Evolutionary conservation across 2,329 filamentous ascomycete genomes (phyloP).

Genomic region (Phyllosticta capitalensis): DNA sequence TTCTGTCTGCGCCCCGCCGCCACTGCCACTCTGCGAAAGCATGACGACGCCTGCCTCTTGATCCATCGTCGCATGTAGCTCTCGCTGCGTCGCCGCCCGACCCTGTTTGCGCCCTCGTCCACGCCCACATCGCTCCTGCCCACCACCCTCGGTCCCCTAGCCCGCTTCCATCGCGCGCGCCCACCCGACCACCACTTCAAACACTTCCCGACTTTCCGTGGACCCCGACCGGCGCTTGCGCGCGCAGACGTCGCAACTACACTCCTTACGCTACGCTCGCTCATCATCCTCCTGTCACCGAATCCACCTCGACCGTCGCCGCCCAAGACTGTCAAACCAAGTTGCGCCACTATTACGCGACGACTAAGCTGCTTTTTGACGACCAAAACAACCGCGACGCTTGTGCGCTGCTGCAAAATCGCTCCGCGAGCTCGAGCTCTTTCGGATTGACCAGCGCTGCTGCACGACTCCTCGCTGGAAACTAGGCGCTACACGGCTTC

Average conservation of each 20-base stretch:
- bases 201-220: not conserved
- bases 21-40: not conserved
- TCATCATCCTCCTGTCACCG: conserved; percentile 1
- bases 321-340: not conserved
- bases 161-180: conserved; percentile 6
- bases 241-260: conserved; percentile 9
- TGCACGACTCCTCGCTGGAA: not conserved
- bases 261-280: conserved; percentile 8
- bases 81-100: conserved; percentile 4
- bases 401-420: not conserved
- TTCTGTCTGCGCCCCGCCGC: not conserved
- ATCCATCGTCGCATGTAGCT: conserved; percentile 3
- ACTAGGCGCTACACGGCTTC: conserved; percentile 2
- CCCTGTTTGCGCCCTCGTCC: conserved; percentile 2
- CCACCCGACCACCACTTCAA: not conserved
- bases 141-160: conserved; percentile 1
- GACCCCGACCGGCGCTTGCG: not conserved
- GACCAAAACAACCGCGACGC: not conserved
- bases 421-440: not conserved
- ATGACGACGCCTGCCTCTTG: not conserved
- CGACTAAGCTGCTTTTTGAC: not conserved
- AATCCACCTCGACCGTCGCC: not conserved
- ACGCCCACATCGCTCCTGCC: not conserved
- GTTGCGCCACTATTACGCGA: conserved; percentile 5
- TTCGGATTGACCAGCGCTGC: not conserved